Evolutionary conservation across 1,284 basidiomycete species (phyloP).

Genomic region (Austroboletus olivaceoglutinosus): DNA sequence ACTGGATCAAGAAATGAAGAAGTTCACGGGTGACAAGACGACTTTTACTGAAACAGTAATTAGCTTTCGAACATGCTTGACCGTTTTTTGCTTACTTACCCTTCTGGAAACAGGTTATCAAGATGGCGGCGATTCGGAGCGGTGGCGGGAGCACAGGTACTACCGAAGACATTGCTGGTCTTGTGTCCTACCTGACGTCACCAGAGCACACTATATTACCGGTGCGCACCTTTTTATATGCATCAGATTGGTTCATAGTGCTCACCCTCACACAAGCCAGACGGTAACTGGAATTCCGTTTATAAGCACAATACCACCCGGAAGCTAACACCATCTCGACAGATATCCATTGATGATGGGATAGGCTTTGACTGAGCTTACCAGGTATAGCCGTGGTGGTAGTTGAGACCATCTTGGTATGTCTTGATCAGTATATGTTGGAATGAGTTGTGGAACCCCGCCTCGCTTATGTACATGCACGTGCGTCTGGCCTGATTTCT

Average conservation of each 20-base stretch:
- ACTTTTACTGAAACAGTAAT: conserved; percentile 14
- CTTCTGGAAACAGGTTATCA: conserved; percentile 15
- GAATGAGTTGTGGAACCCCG: no score
- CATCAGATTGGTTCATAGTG: neutral
- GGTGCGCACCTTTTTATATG: conserved; percentile 22
- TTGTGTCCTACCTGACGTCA: conserved; percentile 39
- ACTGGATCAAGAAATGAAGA: conserved; percentile 16
- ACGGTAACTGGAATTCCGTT: no score
- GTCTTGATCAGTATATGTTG: no score
- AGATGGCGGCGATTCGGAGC: conserved; percentile 16
- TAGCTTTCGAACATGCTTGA: neutral
- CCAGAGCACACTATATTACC: conserved; percentile 37
- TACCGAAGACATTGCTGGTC: conserved; percentile 34
- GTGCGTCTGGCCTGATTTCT: no score
- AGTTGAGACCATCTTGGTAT: no score
- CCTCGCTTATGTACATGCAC: no score
- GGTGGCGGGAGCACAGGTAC: conserved; percentile 29
- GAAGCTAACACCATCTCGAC: neutral
- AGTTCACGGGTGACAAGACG: conserved; percentile 11
- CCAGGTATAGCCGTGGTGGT: no score
- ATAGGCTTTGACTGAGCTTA: conserved; percentile 26
- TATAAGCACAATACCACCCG: neutral
- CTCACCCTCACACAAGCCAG: conserved; percentile 20
- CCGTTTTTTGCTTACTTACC: conserved; percentile 1
- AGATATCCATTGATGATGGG: conserved; percentile 29